These are phyloP conservation scores for Micractinium sp. DNA, from an alignment of 139 green algal species.

Conservation along the genomic window DNA sequence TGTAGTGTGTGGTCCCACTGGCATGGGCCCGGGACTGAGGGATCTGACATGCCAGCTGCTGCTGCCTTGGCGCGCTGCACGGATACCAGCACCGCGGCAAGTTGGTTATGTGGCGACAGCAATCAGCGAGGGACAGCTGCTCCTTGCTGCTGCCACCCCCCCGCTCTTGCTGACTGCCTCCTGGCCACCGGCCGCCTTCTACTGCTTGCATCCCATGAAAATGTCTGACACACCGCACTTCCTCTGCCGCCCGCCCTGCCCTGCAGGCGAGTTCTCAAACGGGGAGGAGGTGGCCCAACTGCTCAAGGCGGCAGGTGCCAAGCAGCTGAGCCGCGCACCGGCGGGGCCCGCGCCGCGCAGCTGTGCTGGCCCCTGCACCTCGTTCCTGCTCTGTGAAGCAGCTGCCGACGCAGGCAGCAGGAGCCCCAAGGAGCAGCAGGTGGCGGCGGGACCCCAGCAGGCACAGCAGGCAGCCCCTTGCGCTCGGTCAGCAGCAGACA, in stretches of 20 bases:
- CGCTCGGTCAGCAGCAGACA: no score
- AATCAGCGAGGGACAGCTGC: no score
- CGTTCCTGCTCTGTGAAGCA: constrained; percentile 28
- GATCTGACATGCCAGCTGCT: no score
- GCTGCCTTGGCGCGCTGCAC: no score
- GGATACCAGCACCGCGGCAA: no score
- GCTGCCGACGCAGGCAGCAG: neutral
- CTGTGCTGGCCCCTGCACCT: constrained; percentile 20
- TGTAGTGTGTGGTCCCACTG: no score
- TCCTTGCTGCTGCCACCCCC: no score
- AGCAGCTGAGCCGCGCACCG: constrained; percentile 7
- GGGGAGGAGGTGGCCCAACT: constrained; percentile 11
- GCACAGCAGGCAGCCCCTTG: neutral
- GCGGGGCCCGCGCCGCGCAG: neutral
- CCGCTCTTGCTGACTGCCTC: neutral
- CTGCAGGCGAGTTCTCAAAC: constrained; percentile 31
- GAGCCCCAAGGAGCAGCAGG: neutral
- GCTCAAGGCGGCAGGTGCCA: constrained; percentile 29
- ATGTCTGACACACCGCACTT: neutral
- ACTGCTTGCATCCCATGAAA: neutral
- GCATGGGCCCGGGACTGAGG: no score
- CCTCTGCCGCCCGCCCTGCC: neutral
- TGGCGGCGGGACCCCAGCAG: neutral
- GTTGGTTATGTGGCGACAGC: no score
- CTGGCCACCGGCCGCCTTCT: neutral